Evolutionary conservation across 2,329 filamentous ascomycete species (phyloP).

Genomic region (Colletotrichum musae): DNA sequence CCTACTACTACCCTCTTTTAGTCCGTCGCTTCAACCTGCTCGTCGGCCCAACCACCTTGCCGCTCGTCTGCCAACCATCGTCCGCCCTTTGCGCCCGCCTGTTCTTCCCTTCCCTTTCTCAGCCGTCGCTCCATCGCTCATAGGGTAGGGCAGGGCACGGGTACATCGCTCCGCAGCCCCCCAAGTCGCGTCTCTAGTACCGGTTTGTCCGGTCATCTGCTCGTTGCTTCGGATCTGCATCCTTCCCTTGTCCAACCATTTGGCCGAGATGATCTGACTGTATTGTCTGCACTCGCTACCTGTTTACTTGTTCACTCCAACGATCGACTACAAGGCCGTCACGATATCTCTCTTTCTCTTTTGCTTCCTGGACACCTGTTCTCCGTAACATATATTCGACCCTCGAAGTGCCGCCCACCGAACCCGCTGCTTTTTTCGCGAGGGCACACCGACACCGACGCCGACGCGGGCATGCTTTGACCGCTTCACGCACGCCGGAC

Average conservation of each 20-base stretch:
- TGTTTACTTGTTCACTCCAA: neutral
- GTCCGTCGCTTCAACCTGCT: slow-evolving; percentile 35
- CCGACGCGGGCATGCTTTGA: slow-evolving; percentile 32
- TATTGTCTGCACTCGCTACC: neutral
- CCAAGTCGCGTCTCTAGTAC: slow-evolving; percentile 12
- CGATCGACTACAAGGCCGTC: slow-evolving; percentile 4
- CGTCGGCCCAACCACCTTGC: slow-evolving; percentile 12
- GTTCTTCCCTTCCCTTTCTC: slow-evolving; percentile 36
- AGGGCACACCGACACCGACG: slow-evolving; percentile 19
- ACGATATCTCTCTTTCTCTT: neutral
- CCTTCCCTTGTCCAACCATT: slow-evolving; percentile 19
- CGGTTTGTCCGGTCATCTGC: slow-evolving; percentile 37
- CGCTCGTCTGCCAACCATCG: slow-evolving; percentile 23
- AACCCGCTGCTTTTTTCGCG: slow-evolving; percentile 12
- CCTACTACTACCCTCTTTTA: slow-evolving; percentile 2
- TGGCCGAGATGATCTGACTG: slow-evolving; percentile 20
- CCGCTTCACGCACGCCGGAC: slow-evolving; percentile 6
- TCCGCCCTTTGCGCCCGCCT: slow-evolving; percentile 26
- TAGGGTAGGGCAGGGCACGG: neutral
- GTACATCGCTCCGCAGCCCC: slow-evolving; percentile 13
- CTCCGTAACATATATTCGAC: neutral
- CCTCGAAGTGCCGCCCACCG: neutral
- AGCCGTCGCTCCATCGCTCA: slow-evolving; percentile 8
- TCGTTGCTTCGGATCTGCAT: slow-evolving; percentile 28
- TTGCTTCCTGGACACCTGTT: neutral